These are phyloP conservation scores for Kickxella alabastrina DNA, from an alignment of 192 early-diverging fungal genomes.

Conservation along the genomic window DNA sequence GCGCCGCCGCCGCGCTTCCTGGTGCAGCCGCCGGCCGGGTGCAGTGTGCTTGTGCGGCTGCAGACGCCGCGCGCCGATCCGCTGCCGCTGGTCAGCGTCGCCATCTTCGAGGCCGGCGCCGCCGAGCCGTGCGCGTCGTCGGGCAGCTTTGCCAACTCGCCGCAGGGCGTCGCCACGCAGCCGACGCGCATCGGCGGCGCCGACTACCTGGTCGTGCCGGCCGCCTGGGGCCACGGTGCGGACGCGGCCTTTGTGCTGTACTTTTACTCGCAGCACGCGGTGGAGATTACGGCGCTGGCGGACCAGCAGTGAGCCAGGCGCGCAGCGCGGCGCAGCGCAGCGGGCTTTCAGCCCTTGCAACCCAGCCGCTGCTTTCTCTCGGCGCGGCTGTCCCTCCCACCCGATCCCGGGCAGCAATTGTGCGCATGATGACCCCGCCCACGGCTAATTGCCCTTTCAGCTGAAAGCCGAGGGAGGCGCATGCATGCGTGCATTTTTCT, in stretches of 20 bases:
- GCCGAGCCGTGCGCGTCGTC: constrained; percentile 31
- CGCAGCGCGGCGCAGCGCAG: too few species aligned
- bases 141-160: constrained; percentile 47
- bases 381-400: too few species aligned
- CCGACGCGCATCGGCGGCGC: constrained; percentile 15
- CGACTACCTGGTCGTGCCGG: constrained; percentile 38
- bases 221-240: constrained; percentile 36
- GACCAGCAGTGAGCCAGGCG: too few species aligned
- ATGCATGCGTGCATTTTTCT: not conserved
- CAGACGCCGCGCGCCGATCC: constrained; percentile 63
- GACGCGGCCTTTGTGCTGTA: constrained; percentile 41
- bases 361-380: too few species aligned
- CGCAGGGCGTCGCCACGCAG: constrained; percentile 42
- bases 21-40: constrained; percentile 56
- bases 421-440: too few species aligned
- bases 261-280: constrained; percentile 38
- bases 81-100: constrained; percentile 65
- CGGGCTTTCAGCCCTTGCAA: too few species aligned
- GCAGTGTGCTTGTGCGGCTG: constrained; percentile 61
- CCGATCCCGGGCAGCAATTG: too few species aligned
- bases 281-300: constrained; percentile 25
- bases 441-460: too few species aligned
- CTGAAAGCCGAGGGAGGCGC: not conserved
- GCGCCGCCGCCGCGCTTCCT: constrained; percentile 65
- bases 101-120: constrained; percentile 52